Percentiles rank a stretch among this genome's conserved stretches.
phyloP scores from a whole-genome alignment of 2,329 filamentous ascomycete species.

The Fusarium phyllophilum region DNA sequence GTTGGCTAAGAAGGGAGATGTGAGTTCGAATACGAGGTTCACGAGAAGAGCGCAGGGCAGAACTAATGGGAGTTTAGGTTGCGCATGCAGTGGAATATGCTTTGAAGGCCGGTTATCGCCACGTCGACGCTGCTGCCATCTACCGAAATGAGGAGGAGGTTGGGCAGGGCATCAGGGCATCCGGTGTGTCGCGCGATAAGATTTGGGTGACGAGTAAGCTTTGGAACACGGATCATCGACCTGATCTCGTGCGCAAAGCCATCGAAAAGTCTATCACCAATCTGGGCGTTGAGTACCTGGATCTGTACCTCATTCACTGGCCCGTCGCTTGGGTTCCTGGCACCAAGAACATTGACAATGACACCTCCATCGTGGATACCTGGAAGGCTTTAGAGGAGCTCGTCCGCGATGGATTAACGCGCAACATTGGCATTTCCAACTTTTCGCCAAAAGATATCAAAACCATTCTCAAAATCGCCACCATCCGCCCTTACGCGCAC shows the following conservation, averaged over 20 bases:
- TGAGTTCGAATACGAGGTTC: background rate
- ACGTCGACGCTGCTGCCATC: slow-evolving; percentile 66
- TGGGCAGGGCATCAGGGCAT: slow-evolving; percentile 55
- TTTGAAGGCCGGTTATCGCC: slow-evolving; percentile 63
- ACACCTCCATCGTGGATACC: slow-evolving; percentile 41
- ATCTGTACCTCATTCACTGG: slow-evolving; percentile 48
- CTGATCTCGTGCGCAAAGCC: slow-evolving; percentile 43
- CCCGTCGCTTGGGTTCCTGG: slow-evolving; percentile 41
- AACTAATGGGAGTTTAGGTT: slow-evolving; percentile 13
- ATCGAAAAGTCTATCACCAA: slow-evolving; percentile 45
- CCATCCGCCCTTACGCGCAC: slow-evolving; percentile 46
- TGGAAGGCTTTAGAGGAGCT: slow-evolving; percentile 49
- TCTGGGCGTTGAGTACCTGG: slow-evolving; percentile 47
- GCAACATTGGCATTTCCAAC: slow-evolving; percentile 64
- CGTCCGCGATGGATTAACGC: slow-evolving; percentile 25
- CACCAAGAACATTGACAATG: slow-evolving; percentile 27
- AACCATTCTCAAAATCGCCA: slow-evolving; percentile 50
- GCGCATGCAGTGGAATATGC: slow-evolving; percentile 63
- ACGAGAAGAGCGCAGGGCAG: rapidly evolving
- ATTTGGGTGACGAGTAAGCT: slow-evolving; percentile 48
- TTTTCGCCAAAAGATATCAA: slow-evolving; percentile 63
- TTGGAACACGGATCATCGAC: slow-evolving; percentile 49
- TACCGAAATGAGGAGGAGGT: slow-evolving; percentile 70
- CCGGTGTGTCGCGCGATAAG: slow-evolving; percentile 42
- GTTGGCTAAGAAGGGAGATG: slow-evolving; percentile 44